phyloP scores from a whole-genome alignment of 2,329 filamentous ascomycete genomes.

The Cladobotryum protrusum region DNA sequence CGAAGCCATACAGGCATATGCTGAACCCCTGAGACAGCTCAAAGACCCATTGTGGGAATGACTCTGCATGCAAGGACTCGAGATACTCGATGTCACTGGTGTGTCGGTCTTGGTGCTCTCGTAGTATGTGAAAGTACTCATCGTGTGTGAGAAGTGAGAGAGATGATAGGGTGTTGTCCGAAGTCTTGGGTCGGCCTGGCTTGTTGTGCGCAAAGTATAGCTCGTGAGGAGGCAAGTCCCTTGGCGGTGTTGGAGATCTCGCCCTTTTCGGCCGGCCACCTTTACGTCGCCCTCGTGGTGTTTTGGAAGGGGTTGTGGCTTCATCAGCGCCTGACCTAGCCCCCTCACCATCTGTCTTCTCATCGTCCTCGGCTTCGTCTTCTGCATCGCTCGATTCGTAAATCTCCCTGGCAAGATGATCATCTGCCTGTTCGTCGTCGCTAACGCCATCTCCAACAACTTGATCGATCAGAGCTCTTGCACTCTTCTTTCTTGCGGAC shows the following conservation, averaged over 20 bases:
- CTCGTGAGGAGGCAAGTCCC: slow-evolving; percentile 79
- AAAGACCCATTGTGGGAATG: slow-evolving; percentile 88
- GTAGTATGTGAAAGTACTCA: slow-evolving; percentile 70
- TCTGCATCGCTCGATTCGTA: slow-evolving; percentile 64
- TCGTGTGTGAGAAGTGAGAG: slow-evolving; percentile 79
- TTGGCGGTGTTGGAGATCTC: slow-evolving; percentile 71
- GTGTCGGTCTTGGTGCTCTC: slow-evolving; percentile 62
- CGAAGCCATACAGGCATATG: slow-evolving; percentile 86
- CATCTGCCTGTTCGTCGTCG: slow-evolving; percentile 51
- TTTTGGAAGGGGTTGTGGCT: slow-evolving; percentile 40
- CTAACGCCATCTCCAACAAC: slow-evolving; percentile 57
- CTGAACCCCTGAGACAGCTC: slow-evolving; percentile 84
- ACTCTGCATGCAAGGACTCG: slow-evolving; percentile 67
- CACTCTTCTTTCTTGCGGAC: slow-evolving; percentile 82
- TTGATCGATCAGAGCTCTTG: slow-evolving; percentile 66
- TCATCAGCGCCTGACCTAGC: slow-evolving; percentile 24
- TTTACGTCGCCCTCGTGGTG: slow-evolving; percentile 16
- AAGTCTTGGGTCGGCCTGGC: slow-evolving; percentile 74
- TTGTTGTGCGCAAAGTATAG: slow-evolving; percentile 92
- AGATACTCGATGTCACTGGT: slow-evolving; percentile 63
- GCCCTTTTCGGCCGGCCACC: slow-evolving; percentile 23
- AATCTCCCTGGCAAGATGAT: slow-evolving; percentile 16
- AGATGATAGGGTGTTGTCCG: slow-evolving; percentile 73
- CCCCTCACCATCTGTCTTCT: slow-evolving; percentile 22
- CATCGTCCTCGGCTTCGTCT: slow-evolving; percentile 61